Conservation (phyloP, 495 filamentous ascomycete species). For the Tuber melanosporum region DNA sequence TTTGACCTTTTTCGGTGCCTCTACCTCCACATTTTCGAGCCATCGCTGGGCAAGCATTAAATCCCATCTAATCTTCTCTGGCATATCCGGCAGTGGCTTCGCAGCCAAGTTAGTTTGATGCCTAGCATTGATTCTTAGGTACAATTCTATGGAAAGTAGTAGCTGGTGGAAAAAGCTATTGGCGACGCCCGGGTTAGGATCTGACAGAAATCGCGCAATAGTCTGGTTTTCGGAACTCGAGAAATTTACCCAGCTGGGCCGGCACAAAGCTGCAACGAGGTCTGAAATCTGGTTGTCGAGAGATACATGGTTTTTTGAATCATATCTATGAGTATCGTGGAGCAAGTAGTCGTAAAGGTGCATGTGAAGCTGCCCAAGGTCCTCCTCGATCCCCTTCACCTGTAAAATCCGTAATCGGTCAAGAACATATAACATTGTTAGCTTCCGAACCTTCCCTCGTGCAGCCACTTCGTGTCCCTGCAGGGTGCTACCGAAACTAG, state of each 20-base stretch:
- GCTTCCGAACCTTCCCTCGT: constrained; percentile 37
- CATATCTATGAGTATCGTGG: constrained; percentile 45
- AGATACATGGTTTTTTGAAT: constrained; percentile 47
- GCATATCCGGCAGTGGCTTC: constrained; percentile 52
- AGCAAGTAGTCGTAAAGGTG: constrained; percentile 46
- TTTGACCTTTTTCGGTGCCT: constrained; percentile 46
- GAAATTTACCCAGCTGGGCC: constrained; percentile 62
- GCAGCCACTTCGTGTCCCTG: constrained; percentile 34
- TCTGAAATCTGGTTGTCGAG: constrained; percentile 63
- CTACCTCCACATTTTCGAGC: constrained; percentile 60
- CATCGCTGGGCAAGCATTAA: constrained; percentile 61
- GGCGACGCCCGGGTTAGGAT: constrained; percentile 45
- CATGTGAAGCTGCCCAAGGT: constrained; percentile 29
- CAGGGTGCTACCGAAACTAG: constrained; percentile 40
- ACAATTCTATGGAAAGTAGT: constrained; percentile 61
- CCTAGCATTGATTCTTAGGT: constrained; percentile 48
- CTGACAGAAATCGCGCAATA: constrained; percentile 57
- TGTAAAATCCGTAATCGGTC: constrained; percentile 40
- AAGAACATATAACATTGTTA: constrained; percentile 41
- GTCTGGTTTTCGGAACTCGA: constrained; percentile 58
- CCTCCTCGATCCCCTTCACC: constrained; percentile 38
- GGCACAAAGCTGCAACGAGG: constrained; percentile 57
- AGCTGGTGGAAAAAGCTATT: constrained; percentile 66
- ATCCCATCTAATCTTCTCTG: constrained; percentile 62
- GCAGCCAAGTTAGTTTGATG: constrained; percentile 32